Evolutionary conservation across 768 basidiomycete species (phyloP), one percentile per base, ranked within the genome.

Genomic region (Boletus insuetus): DNA sequence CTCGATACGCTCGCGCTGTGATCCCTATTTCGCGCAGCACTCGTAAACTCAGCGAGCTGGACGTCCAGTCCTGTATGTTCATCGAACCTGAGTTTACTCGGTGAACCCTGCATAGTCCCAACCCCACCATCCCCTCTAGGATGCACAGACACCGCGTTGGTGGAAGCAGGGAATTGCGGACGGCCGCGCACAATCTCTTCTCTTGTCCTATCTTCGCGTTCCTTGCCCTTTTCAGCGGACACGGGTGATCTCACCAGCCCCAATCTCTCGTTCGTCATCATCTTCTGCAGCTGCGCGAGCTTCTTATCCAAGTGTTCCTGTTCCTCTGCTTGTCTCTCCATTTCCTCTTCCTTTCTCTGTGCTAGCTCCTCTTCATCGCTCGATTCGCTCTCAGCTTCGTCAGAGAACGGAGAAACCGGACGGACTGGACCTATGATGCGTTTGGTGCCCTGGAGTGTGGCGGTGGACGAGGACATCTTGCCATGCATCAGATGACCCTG

Each of bases 1-100:
- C 86, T 87, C 5, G 89, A 90, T 10, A 89, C 76, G 62, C 89
- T 91, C 55, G 86, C 87, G 57, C 86, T 87, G 20, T 79, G 76
- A 62, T 81, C 81, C 58, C 73, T 75, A 62, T 76, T 83, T 43
- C 79, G 82, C 20, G 53, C 14, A 26, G 61, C 45, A 39, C 57
- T 54, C 29, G 55, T 34, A 12, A 70, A 61, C 26, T 77, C 77
- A 31, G 65, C 75, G 45, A 75, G 75, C 53, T 61, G 71, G 54
- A 69, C 71, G 43, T 73, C 78, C 53, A 64, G 39, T 22, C 61
- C 64, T 1, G 19, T 34, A 22, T 51, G 48, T 2, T 69, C 68
- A 29, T 56, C 29, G 46, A 59, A 53, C 53, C 52, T 43, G 20
- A 50, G 35, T 51, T 57, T 69, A 14, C 71, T 74, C n/a, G 78